phyloP scores from a whole-genome alignment of 2,329 filamentous ascomycete genomes.

The Diaporthe destruens region DNA sequence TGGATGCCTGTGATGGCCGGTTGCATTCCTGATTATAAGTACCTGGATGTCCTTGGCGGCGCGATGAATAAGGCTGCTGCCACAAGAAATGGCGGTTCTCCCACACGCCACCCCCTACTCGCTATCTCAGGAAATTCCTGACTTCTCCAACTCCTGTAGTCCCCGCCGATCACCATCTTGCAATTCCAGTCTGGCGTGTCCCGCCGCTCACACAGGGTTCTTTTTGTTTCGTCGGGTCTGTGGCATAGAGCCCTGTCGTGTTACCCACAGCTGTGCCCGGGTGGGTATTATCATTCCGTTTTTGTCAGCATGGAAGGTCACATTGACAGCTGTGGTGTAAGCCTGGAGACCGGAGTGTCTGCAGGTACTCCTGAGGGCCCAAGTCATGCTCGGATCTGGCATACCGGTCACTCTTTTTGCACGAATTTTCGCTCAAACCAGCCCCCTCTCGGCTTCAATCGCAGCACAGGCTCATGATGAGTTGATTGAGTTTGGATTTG shows the following conservation, averaged over 20 bases:
- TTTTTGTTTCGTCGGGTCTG: not conserved
- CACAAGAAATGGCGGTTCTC: not conserved
- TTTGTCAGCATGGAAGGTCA: not conserved
- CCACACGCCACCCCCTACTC: not conserved
- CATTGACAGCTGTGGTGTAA: not conserved
- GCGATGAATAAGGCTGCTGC: not conserved
- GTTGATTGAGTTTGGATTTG: not conserved
- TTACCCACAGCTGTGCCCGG: conserved; percentile 15
- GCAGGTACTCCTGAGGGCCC: not conserved
- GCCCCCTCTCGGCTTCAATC: not conserved
- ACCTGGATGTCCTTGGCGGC: conserved; percentile 1
- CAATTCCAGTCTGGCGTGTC: conserved; percentile 8
- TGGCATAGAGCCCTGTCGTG: not conserved
- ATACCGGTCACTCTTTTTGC: not conserved
- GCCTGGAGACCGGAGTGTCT: not conserved
- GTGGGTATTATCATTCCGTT: not conserved
- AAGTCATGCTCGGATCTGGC: not conserved
- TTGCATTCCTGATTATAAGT: conserved; percentile 27
- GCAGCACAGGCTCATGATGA: not conserved
- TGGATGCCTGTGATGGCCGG: conserved; percentile 14
- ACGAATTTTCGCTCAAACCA: not conserved
- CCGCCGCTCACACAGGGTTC: not conserved
- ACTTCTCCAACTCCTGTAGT: conserved; percentile 1
- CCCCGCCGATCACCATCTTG: conserved; percentile 25
- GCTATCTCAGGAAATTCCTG: conserved; percentile 12